Evolutionary conservation across 163 green algal genomes (phyloP), one percentile per base, ranked within the genome.

Genomic region (Trebouxia gelatinosa): DNA sequence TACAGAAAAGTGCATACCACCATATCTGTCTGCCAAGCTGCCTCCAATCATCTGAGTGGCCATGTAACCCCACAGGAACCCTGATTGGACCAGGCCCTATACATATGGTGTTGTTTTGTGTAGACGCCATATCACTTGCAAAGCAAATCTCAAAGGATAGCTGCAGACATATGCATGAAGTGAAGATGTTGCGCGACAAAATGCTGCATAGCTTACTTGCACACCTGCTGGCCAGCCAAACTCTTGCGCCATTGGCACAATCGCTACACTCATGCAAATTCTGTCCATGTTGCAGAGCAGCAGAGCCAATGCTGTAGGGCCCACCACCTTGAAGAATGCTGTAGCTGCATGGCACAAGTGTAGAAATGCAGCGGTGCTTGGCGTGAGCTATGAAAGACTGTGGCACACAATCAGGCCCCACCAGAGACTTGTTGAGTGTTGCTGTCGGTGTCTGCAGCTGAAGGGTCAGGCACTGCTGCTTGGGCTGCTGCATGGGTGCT

Each of bases 251-350:
- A 96, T 93, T 23, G 92, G 91, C 40, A 97, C 66, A 68, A 97
- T 95, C 66, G 92, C 92, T 1, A 97, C 89, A 23, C 78, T 88
- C 75, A 97, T 89, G 74, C 90, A 95, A 71, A 98, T 97, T 48
- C 94, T 87, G 83, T 97, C 91, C 88, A 98, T 96, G 86, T 97
- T 98, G 86, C 92, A 97, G 23, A 98, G 81, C 78, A 96, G 77
- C 76, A 97, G 85, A 0, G 90, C 89, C 74, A 96, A 71, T 0
- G 91, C 89, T 7, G 90, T 91, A 34, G 93, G 93, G 26, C 93
- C 62, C 50, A 96, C 88, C 13, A 95, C 85, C 1, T 78, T 83
- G 16, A 61, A 43, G 62, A 86, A 91, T 31, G 37, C 74, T 37
- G 37, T 26, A 23, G 78, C 81, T 82, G 65, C 68, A 76, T n/a